Evolutionary conservation across 2,329 filamentous ascomycete species (phyloP).

Genomic region (Canariomyces notabilis): DNA sequence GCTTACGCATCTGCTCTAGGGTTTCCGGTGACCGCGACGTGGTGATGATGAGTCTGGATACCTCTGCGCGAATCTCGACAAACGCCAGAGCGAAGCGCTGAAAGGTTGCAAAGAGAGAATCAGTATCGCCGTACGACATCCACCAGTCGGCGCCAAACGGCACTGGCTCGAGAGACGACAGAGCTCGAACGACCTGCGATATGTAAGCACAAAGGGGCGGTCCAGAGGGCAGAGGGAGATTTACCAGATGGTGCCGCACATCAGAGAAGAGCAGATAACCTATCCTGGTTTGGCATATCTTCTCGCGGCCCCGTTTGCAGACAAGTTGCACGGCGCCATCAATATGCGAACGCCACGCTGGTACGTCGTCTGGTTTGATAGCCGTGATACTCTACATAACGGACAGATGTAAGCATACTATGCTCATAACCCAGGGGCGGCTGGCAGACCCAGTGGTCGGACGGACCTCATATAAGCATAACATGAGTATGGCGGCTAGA

Average conservation of each 20-base stretch:
- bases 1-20: constrained; percentile 44
- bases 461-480: constrained; percentile 53
- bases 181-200: constrained; percentile 48
- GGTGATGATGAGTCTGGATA: constrained; percentile 44
- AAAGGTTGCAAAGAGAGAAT: constrained; percentile 41
- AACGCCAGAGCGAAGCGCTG: constrained; percentile 49
- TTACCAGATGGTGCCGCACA: constrained; percentile 56
- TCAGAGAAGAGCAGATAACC: constrained; percentile 53
- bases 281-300: constrained; percentile 44
- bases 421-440: neutral
- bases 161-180: constrained; percentile 49
- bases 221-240: constrained; percentile 12
- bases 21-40: constrained; percentile 44
- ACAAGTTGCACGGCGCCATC: constrained; percentile 58
- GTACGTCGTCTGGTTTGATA: constrained; percentile 42
- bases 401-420: neutral
- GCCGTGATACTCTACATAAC: constrained; percentile 44
- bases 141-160: constrained; percentile 55
- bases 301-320: constrained; percentile 50
- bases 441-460: neutral
- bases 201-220: constrained; percentile 3
- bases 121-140: constrained; percentile 47
- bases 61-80: constrained; percentile 49
- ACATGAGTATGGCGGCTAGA: constrained; percentile 52
- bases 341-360: constrained; percentile 58